Percentiles rank a stretch among this genome's conserved stretches.
These are phyloP conservation scores for Rosa lucieae DNA, from an alignment of 306 rosid species.

Conservation along the genomic window DNA sequence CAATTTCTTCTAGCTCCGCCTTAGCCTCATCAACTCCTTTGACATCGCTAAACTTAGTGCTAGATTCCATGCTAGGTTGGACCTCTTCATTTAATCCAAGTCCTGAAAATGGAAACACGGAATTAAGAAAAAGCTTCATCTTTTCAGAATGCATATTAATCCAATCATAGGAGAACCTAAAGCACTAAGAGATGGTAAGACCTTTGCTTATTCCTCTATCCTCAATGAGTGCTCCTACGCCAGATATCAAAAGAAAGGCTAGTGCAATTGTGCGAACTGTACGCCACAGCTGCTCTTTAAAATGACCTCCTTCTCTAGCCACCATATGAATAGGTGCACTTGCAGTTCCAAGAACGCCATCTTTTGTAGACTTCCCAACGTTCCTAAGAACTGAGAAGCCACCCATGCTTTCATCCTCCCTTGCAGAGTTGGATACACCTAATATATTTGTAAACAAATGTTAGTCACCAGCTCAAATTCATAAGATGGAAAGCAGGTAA, in stretches of 20 bases:
- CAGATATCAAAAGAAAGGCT: constrained; percentile 67
- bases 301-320: constrained; percentile 56
- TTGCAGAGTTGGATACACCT: constrained; percentile 59
- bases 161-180: not conserved
- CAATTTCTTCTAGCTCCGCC: constrained; percentile 89
- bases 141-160: constrained; percentile 8
- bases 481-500: not conserved
- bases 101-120: constrained; percentile 37
- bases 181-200: constrained; percentile 37
- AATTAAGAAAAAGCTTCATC: constrained; percentile 10
- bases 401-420: constrained; percentile 52
- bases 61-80: constrained; percentile 71
- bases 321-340: constrained; percentile 81
- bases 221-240: constrained; percentile 74
- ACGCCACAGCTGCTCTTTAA: constrained; percentile 78
- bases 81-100: constrained; percentile 68
- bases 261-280: constrained; percentile 61
- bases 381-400: constrained; percentile 57
- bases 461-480: constrained; percentile 16
- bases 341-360: constrained; percentile 72
- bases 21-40: constrained; percentile 95
- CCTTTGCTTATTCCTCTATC: constrained; percentile 79
- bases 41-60: constrained; percentile 74
- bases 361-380: constrained; percentile 57
- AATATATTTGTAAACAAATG: constrained; percentile 25